Conservation (phyloP, 257 asterid genomes). For the Nyctanthes arbortristis region DNA sequence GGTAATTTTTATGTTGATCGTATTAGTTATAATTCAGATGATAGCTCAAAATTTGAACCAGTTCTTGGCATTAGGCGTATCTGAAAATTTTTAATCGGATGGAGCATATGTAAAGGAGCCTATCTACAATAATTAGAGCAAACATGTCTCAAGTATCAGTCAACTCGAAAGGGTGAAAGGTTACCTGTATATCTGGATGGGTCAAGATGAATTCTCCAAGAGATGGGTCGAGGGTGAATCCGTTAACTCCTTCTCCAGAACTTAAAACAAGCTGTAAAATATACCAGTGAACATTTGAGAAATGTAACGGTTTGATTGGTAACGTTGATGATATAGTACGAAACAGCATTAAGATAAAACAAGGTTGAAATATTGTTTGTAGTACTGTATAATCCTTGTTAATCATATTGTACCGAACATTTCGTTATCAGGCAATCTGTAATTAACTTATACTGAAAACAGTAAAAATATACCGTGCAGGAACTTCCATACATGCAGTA, state of each 20-base stretch:
- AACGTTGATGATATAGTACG: not conserved
- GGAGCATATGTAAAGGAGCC: not conserved
- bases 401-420: not conserved
- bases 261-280: conserved; percentile 70
- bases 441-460: not conserved
- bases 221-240: conserved; percentile 97
- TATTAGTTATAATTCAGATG: not conserved
- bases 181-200: conserved; percentile 93
- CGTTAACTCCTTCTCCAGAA: conserved; percentile 90
- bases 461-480: conserved; percentile 63
- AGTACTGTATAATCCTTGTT: not conserved
- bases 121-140: not conserved
- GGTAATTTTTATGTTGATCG: not conserved
- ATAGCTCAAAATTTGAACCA: not conserved
- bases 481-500: conserved; percentile 99
- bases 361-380: not conserved
- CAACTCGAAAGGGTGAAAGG: conserved; percentile 5
- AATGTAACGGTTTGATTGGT: not conserved
- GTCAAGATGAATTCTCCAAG: conserved; percentile 96
- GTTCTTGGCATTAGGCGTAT: not conserved
- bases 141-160: not conserved
- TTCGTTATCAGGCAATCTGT: conserved; percentile 7
- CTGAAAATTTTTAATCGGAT: not conserved
- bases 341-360: not conserved
- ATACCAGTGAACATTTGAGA: not conserved